Conservation (phyloP, 257 asterid genomes). For the Solanum neorickii region DNA sequence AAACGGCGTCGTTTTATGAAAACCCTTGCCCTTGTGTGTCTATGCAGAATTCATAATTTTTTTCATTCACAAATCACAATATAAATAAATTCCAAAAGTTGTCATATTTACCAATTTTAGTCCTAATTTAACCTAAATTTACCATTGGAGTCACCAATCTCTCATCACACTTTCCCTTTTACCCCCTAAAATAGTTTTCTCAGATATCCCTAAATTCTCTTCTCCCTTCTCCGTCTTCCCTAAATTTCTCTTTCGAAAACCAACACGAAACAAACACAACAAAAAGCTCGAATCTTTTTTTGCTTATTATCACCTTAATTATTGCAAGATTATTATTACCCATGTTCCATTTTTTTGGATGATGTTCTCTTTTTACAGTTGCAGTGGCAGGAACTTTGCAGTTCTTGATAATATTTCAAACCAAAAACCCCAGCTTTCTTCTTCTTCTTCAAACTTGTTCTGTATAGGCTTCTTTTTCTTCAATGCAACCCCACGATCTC, state of each 20-base stretch:
- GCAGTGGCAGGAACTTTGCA: not conserved
- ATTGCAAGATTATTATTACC: not conserved
- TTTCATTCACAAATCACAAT: not conserved
- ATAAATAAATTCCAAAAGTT: not conserved
- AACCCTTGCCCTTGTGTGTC: not conserved
- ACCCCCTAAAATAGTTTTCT: not conserved
- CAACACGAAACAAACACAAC: not conserved
- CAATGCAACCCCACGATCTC: conserved; percentile 38
- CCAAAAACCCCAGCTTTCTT: conserved; percentile 1
- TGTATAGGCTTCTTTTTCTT: not conserved
- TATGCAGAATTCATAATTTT: not conserved
- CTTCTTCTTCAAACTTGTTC: not conserved
- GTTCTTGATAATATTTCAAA: not conserved
- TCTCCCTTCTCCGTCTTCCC: not conserved
- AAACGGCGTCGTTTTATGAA: not conserved
- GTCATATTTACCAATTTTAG: not conserved
- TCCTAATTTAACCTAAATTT: not conserved
- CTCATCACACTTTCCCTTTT: not conserved
- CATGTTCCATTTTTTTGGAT: not conserved
- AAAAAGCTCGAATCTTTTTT: not conserved
- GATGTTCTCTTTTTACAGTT: not conserved
- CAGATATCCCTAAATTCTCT: not conserved
- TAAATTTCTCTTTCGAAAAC: not conserved
- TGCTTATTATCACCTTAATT: not conserved
- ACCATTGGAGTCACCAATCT: not conserved